Conservation (phyloP, 495 filamentous ascomycete genomes). For the Hamigera avellanea region DNA sequence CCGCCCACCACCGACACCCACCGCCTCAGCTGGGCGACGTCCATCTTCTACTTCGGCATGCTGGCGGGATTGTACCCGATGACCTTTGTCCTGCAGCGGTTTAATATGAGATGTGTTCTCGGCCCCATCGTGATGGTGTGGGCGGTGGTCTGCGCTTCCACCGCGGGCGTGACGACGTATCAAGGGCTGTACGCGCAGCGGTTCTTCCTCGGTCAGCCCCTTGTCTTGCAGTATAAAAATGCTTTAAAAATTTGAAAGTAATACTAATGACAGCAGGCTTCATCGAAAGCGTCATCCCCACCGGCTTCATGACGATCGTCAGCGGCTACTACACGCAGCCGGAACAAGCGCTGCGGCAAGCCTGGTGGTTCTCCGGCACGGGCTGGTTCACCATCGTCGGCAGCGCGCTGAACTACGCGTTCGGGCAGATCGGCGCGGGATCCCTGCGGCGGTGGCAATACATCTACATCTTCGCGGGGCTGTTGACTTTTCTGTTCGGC, state of each 20-base stretch:
- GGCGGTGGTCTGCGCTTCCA: constrained; percentile 56
- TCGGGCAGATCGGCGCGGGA: constrained; percentile 49
- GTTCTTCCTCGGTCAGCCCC: constrained; percentile 52
- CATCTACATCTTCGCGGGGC: constrained; percentile 55
- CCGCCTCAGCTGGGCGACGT: constrained; percentile 62
- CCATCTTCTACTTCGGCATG: constrained; percentile 73
- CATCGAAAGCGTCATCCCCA: constrained; percentile 55
- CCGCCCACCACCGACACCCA: constrained; percentile 48
- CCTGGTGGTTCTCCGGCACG: constrained; percentile 58
- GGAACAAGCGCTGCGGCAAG: constrained; percentile 55
- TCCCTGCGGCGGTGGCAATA: constrained; percentile 52
- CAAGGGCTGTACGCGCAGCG: constrained; percentile 56
- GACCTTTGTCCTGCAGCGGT: constrained; percentile 56
- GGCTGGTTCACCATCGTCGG: constrained; percentile 61
- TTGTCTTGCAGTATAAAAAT: too few relatives aligned
- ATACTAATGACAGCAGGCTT: too few relatives aligned
- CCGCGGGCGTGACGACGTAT: constrained; percentile 52
- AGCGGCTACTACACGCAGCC: constrained; percentile 55
- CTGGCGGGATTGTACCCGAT: constrained; percentile 62
- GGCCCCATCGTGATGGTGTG: constrained; percentile 54
- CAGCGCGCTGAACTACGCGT: constrained; percentile 56
- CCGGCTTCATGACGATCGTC: constrained; percentile 56
- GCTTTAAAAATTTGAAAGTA: not conserved
- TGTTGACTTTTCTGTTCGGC: constrained; percentile 53
- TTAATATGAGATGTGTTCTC: constrained; percentile 49